Evolutionary conservation across 345 rosid species (phyloP), one percentile per base, ranked within the genome.

Genomic region (Aquilaria sinensis): DNA sequence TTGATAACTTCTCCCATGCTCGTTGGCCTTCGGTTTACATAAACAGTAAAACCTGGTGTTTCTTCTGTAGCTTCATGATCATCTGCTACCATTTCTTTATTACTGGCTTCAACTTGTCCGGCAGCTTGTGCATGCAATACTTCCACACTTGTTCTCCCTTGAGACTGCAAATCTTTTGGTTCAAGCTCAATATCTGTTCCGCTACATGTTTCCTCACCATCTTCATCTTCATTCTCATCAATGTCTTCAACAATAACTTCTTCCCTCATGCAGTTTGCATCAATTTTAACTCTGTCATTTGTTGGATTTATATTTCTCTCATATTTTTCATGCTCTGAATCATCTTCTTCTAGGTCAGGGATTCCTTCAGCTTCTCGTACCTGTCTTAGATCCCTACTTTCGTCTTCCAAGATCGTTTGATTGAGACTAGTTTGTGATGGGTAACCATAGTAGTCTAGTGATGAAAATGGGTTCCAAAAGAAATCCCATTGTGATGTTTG

Each of bases 281-380:
- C 72, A 5, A 52, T 13, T 57, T 72, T 75, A 51, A 74, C 66
- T 63, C 69, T 78, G 37, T 65, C 83, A 60, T 76, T 79, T 2
- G 43, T 57, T 60, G 16, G 51, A 67, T 71, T 73, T 9, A 13
- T 74, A 48, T 53, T 75, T 58, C 50, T 77, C 74, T 74, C 81
- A 60, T 62, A 54, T 60, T 69, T 83, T 59, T 82, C 92, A 2
- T 81, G 79, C 66, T 82, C 81, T 73, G 85, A 80, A 68, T 80
- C 96, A 71, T 80, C 91, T 73, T 87, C 95, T 75, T 88, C 97
- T 65, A 86, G 66, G 61, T 88, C 97, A 2, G 97, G 97, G 68
- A 94, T 90, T 51, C 96, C 97, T 79, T 94, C 97, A 80, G 88
- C 99, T 65, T 94, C 97, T 60, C 96, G 70, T 67, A 94, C 97